phyloP scores from a whole-genome alignment of 345 rosid species.

The Hibiscus mutabilis region DNA sequence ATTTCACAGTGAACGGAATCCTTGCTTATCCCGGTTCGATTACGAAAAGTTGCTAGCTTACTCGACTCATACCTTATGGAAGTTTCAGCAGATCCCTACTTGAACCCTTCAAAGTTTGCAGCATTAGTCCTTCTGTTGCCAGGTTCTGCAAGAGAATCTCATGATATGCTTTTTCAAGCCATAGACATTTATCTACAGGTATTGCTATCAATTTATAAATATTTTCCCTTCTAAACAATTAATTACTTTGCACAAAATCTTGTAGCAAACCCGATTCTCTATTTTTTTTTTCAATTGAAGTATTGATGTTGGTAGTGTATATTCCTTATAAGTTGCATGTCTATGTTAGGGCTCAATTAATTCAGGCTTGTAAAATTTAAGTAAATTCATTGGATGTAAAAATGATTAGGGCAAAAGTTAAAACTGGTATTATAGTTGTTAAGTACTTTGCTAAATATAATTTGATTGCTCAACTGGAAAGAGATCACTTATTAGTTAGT shows the following conservation, averaged over 20 bases:
- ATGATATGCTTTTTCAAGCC: constrained; percentile 36
- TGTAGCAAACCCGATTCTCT: neutral
- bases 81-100: constrained; percentile 38
- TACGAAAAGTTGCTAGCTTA: constrained; percentile 34
- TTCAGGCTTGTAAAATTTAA: neutral
- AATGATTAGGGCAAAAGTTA: neutral
- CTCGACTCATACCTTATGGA: constrained; percentile 45
- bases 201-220: constrained; percentile 1
- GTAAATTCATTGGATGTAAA: neutral
- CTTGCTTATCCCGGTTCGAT: constrained; percentile 6
- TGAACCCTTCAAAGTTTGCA: constrained; percentile 32
- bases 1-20: constrained; percentile 17
- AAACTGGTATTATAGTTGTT: neutral
- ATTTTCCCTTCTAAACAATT: neutral
- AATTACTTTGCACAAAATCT: neutral
- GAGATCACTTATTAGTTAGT: too few relatives aligned
- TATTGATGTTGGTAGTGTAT: too few relatives aligned
- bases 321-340: neutral
- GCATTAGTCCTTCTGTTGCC: constrained; percentile 35
- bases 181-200: constrained; percentile 52
- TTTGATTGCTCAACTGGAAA: too few relatives aligned
- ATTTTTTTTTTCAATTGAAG: neutral
- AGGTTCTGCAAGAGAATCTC: constrained; percentile 35
- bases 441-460: too few relatives aligned
- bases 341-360: neutral